Evolutionary conservation across 495 filamentous ascomycete species (phyloP), one percentile per base, ranked within the genome.

Genomic region (Neurospora intermedia): DNA sequence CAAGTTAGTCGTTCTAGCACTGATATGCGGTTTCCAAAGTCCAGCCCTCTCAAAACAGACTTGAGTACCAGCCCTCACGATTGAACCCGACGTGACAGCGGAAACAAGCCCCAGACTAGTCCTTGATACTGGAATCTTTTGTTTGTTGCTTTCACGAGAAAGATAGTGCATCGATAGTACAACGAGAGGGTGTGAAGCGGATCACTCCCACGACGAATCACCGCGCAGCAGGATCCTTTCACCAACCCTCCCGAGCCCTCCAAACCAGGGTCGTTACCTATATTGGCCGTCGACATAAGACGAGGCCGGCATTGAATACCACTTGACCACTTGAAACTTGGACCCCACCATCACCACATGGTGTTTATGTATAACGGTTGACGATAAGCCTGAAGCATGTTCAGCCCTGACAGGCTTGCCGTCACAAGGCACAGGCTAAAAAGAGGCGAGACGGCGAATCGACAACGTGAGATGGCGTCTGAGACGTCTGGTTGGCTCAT

Each of bases 401-500:
- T 31, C 54, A 62, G 54, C 54, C 54, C 54, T 31, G 54, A 62
- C 54, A 62, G 23, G 54, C 54, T 62, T 62, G 54, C 54, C 23
- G 20, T 54, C 20, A n/a, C 54, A 16, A 31, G 71, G 46, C 48
- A 39, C 54, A 16, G 48, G 23, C 48, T 23, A 59, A 13, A 13
- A 59, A 59, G 48, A 48, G 46, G 46, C 11, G n/a, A 48, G 20
- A 54, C 46, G 20, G 20, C 46, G 46, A 54, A 20, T 59, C 48
- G 48, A 59, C 48, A 13, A 59, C 35, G 54, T 66, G 13, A 66
- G 54, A 66, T 66, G 54, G 69, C 39, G 11, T 62, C 69, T 73
- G 4, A 18, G 15, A 70, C 4, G 35, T 42, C 62, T 73, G 41
- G 74, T 76, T 75, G 75, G 75, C 35, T 46, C 38, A 11, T 4